Conservation (phyloP, 208 protist genomes). For the Leishmania lainsoni region DNA sequence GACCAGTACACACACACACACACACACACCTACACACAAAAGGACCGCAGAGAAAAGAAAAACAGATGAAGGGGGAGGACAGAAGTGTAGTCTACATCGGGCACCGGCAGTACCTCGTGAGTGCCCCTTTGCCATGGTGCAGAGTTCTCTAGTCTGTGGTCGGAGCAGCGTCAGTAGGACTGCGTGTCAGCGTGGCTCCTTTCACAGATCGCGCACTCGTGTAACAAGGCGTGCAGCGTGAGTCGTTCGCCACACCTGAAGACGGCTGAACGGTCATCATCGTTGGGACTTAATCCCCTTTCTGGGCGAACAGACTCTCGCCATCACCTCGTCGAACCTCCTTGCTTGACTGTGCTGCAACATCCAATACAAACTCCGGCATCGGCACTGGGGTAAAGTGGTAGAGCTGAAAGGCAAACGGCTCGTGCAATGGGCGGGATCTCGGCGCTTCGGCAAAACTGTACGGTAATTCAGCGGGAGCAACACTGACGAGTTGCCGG, state of each 20-base stretch:
- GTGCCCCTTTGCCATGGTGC: background rate
- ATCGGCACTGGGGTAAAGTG: constrained; percentile 19
- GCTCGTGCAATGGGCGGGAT: constrained; percentile 19
- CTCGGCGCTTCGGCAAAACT: constrained; percentile 13
- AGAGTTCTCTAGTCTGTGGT: background rate
- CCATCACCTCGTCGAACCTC: constrained; percentile 10
- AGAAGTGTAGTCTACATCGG: background rate
- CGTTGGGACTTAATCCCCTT: constrained; percentile 2
- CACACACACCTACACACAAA: no score
- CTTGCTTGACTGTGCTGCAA: background rate
- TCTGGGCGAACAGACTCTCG: background rate
- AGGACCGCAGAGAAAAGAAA: background rate
- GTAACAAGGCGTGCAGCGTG: no score
- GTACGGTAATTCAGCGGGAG: background rate
- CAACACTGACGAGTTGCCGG: background rate
- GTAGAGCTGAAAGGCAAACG: constrained; percentile 23
- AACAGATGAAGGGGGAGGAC: background rate
- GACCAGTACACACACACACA: background rate
- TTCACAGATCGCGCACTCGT: background rate
- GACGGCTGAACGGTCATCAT: constrained; percentile 3
- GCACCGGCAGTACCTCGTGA: background rate
- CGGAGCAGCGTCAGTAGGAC: background rate
- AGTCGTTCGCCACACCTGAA: background rate
- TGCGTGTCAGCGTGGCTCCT: background rate
- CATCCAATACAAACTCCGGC: constrained; percentile 19